A percentile compares a stretch with the other conserved stretches of the same genome.
phyloP scores from a whole-genome alignment of 2,329 filamentous ascomycete species.

The Paecilomyces dactylethromorphus region DNA sequence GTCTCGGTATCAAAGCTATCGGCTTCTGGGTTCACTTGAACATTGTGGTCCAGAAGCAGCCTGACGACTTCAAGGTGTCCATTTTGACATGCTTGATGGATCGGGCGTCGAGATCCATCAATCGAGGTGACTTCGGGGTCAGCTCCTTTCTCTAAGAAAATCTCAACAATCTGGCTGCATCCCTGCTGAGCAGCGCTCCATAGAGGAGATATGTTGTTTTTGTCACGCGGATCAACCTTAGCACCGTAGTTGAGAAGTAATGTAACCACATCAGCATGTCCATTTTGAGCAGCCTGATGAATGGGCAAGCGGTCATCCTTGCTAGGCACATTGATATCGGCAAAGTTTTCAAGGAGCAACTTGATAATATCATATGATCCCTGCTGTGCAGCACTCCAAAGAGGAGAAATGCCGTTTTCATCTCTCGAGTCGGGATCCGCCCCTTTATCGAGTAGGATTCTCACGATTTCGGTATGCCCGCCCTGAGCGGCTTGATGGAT shows the following conservation, averaged over 20 bases:
- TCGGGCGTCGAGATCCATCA: not conserved
- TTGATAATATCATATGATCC: not conserved
- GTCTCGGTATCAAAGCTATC: no score
- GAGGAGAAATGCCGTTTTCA: not conserved
- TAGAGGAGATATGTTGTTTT: not conserved
- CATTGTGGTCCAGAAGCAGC: not conserved
- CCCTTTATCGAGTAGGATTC: not conserved
- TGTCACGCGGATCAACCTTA: not conserved
- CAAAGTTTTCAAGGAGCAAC: not conserved
- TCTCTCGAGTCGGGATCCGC: not conserved
- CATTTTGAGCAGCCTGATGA: not conserved
- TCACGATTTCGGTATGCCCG: not conserved
- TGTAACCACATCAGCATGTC: not conserved
- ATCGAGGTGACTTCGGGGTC: not conserved
- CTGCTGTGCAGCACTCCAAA: not conserved
- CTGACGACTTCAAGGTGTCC: not conserved
- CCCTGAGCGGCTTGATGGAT: not conserved
- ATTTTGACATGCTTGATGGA: not conserved
- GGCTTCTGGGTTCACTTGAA: no score
- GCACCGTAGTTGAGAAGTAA: not conserved
- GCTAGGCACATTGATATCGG: not conserved
- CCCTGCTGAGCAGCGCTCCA: not conserved
- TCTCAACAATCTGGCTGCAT: not conserved
- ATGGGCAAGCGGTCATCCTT: not conserved
- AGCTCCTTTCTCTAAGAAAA: not conserved